Base-by-base conservation (phyloP, 768 basidiomycete genomes). In the Auricularia auricula-judae region DNA sequence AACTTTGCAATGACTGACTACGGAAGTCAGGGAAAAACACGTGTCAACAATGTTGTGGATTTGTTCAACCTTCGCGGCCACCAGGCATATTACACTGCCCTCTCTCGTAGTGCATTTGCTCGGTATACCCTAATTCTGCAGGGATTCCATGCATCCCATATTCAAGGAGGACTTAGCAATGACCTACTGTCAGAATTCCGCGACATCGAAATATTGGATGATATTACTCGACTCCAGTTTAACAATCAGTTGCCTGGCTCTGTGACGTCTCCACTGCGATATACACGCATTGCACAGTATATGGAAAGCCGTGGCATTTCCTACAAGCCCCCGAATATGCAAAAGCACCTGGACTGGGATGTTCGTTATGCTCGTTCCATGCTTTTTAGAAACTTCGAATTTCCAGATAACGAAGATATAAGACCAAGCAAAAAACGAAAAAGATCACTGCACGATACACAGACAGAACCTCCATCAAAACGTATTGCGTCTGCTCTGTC, bases 11-110 rank as follows among this genome's bases (percentile, higher is more conserved):
- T 62, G 62, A 62, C 62, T 7, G 62, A 62, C 36, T 62, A 39
- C 36, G 62, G 14, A 29, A 39, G 36, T 36, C 62, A 62, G 43
- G 62, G 62, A 7, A 29, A 43, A 18, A 62, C 62, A 18, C 21
- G 62, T 33, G 36, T 12, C 4, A 8, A 42, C 8, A 43, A 62
- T 42, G 42, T 62, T 12, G 62, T 62, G 14, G 62, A 62, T 42
- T 21, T 62, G 5, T 10, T 10, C 16, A 62, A 42, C 8, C 10
- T 62, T n/a, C n/a, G 18, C 35, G 18, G 4, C 62, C 53, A 64
- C 58, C 66, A 66, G 35, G 43, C 36, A 23, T 63, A 47, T 35
- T 67, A 67, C 29, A 67, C 67, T 21, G 65, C 65, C 14, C 34
- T 67, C 3, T 67, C 63, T n/a, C 12, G 65, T 23, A 64, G 67